These are phyloP conservation scores for Scheffersomyces titani DNA, from an alignment of 1,139 yeast species.

Conservation along the genomic window DNA sequence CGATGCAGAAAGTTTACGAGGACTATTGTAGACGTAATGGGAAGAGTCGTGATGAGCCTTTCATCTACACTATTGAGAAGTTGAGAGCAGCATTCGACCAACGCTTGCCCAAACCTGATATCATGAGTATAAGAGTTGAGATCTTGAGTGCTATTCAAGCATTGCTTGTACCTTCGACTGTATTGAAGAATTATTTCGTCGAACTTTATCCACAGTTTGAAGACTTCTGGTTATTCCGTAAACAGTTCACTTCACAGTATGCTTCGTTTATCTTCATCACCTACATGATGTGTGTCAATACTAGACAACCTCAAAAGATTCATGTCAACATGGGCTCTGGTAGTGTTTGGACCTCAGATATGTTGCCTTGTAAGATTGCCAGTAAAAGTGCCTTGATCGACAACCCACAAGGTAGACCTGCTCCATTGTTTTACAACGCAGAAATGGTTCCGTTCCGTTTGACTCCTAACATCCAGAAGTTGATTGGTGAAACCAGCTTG, in stretches of 20 bases:
- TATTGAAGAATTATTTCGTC: conserved; percentile 68
- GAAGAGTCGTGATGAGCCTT: conserved; percentile 85
- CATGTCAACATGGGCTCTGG: conserved; percentile 83
- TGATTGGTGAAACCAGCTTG: conserved; percentile 89
- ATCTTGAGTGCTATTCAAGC: conserved; percentile 89
- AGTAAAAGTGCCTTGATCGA: conserved; percentile 62
- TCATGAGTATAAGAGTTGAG: conserved; percentile 85
- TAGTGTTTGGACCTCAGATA: conserved; percentile 90
- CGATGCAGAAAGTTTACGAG: conserved; percentile 88
- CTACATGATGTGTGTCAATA: conserved; percentile 91
- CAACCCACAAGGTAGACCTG: conserved; percentile 55
- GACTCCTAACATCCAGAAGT: conserved; percentile 91
- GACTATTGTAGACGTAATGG: conserved; percentile 76
- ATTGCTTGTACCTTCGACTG: conserved; percentile 80
- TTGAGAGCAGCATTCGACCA: conserved; percentile 93
- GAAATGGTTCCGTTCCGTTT: conserved; percentile 96
- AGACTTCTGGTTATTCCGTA: conserved; percentile 96
- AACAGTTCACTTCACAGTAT: conserved; percentile 92
- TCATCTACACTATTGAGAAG: conserved; percentile 83
- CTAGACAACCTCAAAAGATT: conserved; percentile 92
- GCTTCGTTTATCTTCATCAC: conserved; percentile 95
- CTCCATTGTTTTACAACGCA: conserved; percentile 90
- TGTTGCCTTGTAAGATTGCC: conserved; percentile 85
- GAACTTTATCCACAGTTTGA: conserved; percentile 75
- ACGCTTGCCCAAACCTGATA: conserved; percentile 88